Conservation (phyloP, 139 green algal species). For the Micractinium sp. region DNA sequence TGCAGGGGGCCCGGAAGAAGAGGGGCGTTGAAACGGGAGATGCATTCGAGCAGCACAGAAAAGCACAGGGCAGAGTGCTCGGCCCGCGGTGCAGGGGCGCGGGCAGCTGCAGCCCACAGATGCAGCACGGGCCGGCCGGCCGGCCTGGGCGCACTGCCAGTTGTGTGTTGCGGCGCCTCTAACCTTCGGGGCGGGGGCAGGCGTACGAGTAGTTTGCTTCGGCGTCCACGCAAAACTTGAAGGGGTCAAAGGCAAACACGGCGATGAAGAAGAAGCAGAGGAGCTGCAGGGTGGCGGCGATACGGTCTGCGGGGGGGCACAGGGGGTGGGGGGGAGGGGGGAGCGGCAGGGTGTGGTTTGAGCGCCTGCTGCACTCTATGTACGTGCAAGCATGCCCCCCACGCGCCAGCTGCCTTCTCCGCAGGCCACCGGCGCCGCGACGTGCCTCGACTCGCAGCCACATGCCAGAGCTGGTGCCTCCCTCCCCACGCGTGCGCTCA, state of each 20-base stretch:
- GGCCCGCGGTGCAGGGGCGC: too few relatives aligned
- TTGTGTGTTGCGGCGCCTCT: too few relatives aligned
- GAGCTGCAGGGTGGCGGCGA: slow-evolving; percentile 82
- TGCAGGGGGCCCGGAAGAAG: background rate
- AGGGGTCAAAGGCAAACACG: slow-evolving; percentile 73
- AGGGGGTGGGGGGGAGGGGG: background rate
- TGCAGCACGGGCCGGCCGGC: too few relatives aligned
- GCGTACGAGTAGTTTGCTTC: background rate
- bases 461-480: too few relatives aligned
- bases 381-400: background rate
- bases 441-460: background rate
- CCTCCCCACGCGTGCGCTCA: too few relatives aligned
- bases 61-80: too few relatives aligned
- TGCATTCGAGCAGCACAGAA: background rate
- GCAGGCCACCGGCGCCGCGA: too few relatives aligned
- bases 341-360: background rate
- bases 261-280: slow-evolving; percentile 91
- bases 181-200: background rate
- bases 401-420: background rate
- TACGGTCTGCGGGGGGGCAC: slow-evolving; percentile 75
- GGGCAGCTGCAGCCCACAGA: too few relatives aligned
- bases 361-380: background rate
- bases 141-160: too few relatives aligned
- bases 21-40: background rate
- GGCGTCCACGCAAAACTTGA: slow-evolving; percentile 30